phyloP scores from a whole-genome alignment of 441 rosid genomes.

The Corymbia citriodora region DNA sequence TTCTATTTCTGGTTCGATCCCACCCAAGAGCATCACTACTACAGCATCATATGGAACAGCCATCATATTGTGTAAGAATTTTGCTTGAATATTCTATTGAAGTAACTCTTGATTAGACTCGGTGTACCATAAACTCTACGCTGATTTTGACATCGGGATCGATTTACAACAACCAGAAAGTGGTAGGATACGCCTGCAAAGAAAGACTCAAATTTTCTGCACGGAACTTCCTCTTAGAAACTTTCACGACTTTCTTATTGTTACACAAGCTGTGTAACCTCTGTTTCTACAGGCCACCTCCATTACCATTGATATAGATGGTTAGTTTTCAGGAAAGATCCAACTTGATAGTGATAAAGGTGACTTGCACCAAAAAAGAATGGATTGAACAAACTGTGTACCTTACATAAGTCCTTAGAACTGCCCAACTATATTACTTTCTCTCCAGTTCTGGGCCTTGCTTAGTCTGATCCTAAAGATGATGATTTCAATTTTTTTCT shows the following conservation, averaged over 20 bases:
- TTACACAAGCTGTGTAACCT: neutral
- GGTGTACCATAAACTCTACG: neutral
- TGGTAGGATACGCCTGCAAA: neutral
- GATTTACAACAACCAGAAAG: neutral
- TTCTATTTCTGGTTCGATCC: slow-evolving; percentile 96
- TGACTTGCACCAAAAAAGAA: neutral
- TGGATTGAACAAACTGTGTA: neutral
- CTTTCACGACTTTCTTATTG: neutral
- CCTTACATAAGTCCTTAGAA: neutral
- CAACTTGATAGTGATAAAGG: neutral
- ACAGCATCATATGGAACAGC: slow-evolving; percentile 81
- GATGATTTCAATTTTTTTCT: neutral
- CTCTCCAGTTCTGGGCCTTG: neutral
- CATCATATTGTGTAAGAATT: slow-evolving; percentile 75
- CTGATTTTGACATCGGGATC: neutral
- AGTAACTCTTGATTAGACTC: neutral
- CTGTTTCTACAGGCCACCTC: neutral
- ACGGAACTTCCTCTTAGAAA: neutral
- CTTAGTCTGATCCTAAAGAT: neutral
- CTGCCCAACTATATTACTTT: neutral
- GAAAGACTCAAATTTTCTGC: neutral
- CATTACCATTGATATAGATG: neutral
- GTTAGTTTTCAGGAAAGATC: neutral
- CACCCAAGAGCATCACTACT: slow-evolving; percentile 57
- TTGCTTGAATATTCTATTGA: neutral